Evolutionary conservation across 176 grass and related monocot genomes (phyloP).

Genomic region (Zea mays): DNA sequence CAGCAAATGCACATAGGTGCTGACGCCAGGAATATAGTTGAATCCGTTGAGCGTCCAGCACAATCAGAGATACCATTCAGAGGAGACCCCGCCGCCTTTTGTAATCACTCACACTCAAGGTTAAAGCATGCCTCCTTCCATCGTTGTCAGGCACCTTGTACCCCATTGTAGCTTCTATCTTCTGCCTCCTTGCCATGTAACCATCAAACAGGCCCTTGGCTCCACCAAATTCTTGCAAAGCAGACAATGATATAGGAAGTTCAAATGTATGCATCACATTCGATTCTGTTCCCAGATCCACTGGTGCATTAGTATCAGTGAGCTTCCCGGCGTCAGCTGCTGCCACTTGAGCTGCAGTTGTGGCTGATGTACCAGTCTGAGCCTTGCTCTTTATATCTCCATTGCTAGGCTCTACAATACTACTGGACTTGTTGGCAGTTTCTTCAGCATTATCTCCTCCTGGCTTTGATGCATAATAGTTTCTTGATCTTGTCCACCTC

Average conservation of each 20-base stretch:
- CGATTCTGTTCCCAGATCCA: slow-evolving; percentile 74
- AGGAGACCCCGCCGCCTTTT: slow-evolving; percentile 70
- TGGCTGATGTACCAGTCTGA: slow-evolving; percentile 54
- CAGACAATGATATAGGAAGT: slow-evolving; percentile 69
- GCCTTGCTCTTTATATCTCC: slow-evolving; percentile 42
- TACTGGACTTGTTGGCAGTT: slow-evolving; percentile 33
- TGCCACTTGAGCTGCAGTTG: slow-evolving; percentile 67
- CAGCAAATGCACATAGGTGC: background rate
- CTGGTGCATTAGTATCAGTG: slow-evolving; percentile 78
- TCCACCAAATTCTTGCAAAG: slow-evolving; percentile 65
- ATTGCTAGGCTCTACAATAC: background rate
- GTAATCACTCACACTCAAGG: slow-evolving; percentile 69
- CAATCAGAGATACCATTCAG: slow-evolving; percentile 34
- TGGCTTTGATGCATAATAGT: slow-evolving; percentile 77
- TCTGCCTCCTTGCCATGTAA: slow-evolving; percentile 79
- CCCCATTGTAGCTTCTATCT: slow-evolving; percentile 68
- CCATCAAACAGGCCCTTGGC: slow-evolving; percentile 67
- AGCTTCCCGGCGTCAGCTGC: slow-evolving; percentile 89
- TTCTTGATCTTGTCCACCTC: slow-evolving; percentile 92
- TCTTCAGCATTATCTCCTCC: slow-evolving; percentile 53
- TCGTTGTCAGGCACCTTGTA: slow-evolving; percentile 73
- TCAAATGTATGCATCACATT: slow-evolving; percentile 83
- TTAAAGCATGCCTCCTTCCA: slow-evolving; percentile 71
- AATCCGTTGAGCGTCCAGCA: background rate
- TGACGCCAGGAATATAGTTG: background rate